Conservation (phyloP, 2,329 filamentous ascomycete species). For the Bimuria novae-zelandiae region DNA sequence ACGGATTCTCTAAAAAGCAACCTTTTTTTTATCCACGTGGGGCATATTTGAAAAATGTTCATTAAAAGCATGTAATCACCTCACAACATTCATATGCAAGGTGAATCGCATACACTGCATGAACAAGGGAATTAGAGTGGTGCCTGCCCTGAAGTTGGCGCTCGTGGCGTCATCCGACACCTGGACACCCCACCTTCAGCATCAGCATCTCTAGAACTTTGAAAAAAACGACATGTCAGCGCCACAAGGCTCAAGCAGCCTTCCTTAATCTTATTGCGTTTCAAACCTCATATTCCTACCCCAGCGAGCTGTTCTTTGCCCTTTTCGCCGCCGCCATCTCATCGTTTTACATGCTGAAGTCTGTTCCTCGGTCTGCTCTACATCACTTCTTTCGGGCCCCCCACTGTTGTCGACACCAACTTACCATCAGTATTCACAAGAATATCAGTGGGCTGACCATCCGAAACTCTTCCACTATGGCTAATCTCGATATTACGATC, state of each 20-base stretch:
- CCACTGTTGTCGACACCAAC: too few relatives aligned
- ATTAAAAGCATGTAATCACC: too few relatives aligned
- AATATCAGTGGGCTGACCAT: not conserved
- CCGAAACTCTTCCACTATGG: slow-evolving; percentile 35
- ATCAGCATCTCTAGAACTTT: not conserved
- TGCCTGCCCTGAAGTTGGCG: not conserved
- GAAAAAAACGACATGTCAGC: too few relatives aligned
- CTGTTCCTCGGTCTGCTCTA: not conserved
- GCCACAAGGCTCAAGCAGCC: not conserved
- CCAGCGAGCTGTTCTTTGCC: not conserved
- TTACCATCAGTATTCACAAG: too few relatives aligned
- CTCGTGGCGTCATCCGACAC: not conserved
- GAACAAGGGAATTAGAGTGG: not conserved
- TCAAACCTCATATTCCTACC: not conserved
- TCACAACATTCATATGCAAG: too few relatives aligned
- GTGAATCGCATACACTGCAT: too few relatives aligned
- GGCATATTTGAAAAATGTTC: too few relatives aligned
- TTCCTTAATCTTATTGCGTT: not conserved
- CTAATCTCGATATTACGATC: slow-evolving; percentile 53
- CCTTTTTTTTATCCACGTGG: too few relatives aligned
- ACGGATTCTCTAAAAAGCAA: too few relatives aligned
- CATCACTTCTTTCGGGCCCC: not conserved
- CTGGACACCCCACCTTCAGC: not conserved
- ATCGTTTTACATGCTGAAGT: slow-evolving; percentile 3
- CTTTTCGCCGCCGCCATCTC: too few relatives aligned